These are phyloP conservation scores for Apiotrichum sp. DNA, from an alignment of 1,284 basidiomycete genomes.

Conservation along the genomic window DNA sequence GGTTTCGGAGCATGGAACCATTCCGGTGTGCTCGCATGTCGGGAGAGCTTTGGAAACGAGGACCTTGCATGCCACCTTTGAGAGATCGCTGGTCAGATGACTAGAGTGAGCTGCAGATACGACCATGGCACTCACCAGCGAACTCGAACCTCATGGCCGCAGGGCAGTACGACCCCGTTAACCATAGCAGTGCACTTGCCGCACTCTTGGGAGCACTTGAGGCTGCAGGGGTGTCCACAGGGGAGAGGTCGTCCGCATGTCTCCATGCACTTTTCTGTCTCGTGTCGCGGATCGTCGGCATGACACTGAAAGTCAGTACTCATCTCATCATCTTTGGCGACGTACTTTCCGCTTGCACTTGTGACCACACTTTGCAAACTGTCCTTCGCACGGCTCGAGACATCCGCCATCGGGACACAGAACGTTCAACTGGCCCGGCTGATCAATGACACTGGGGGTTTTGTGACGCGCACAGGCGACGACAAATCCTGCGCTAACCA, in stretches of 20 bases:
- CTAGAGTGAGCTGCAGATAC: too few relatives aligned
- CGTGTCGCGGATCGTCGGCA: constrained; percentile 57
- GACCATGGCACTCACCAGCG: too few relatives aligned
- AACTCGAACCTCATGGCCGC: constrained; percentile 25
- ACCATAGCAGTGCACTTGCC: too few relatives aligned
- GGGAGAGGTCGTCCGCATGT: too few relatives aligned
- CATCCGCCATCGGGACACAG: background rate
- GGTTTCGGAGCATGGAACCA: constrained; percentile 52
- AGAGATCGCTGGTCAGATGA: too few relatives aligned
- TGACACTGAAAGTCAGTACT: constrained; percentile 55
- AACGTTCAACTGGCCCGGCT: constrained; percentile 53
- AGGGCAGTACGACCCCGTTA: constrained; percentile 54
- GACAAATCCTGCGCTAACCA: constrained; percentile 56
- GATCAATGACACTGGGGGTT: constrained; percentile 46
- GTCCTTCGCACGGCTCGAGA: constrained; percentile 26
- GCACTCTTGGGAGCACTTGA: too few relatives aligned
- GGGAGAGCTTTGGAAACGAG: constrained; percentile 48
- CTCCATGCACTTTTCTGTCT: constrained; percentile 49
- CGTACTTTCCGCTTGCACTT: constrained; percentile 59
- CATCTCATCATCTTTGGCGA: too few relatives aligned
- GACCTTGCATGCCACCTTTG: too few relatives aligned
- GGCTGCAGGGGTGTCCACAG: too few relatives aligned
- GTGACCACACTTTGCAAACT: constrained; percentile 63
- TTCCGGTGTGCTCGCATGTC: constrained; percentile 55
- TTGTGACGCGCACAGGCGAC: constrained; percentile 58